Conservation (phyloP, 176 grass and related monocot genomes). For the Pharus latifolius region DNA sequence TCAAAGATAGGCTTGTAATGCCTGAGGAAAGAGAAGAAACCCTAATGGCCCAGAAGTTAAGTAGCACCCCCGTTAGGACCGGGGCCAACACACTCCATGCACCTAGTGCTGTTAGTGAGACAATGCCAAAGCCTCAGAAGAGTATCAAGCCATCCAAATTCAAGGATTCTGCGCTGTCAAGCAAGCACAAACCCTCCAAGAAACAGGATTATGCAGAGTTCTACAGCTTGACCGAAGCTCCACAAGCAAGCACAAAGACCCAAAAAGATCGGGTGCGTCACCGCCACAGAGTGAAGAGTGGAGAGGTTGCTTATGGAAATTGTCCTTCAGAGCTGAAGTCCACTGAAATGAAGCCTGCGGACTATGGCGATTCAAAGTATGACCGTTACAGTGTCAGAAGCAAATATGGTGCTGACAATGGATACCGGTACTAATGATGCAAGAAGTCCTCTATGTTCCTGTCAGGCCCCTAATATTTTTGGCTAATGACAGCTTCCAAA, state of each 20-base stretch:
- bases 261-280: conserved; percentile 72
- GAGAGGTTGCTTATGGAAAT: conserved; percentile 38
- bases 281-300: conserved; percentile 70
- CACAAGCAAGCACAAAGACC: conserved; percentile 37
- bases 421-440: conserved; percentile 56
- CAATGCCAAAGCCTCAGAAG: conserved; percentile 52
- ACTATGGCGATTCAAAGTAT: conserved; percentile 55
- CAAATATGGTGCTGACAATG: conserved; percentile 58
- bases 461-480: too few relatives aligned
- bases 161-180: conserved; percentile 71
- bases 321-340: conserved; percentile 38
- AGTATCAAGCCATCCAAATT: conserved; percentile 54
- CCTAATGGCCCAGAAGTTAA: conserved; percentile 48
- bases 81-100: conserved; percentile 52
- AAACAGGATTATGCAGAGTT: conserved; percentile 65
- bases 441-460: too few relatives aligned
- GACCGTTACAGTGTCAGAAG: conserved; percentile 68
- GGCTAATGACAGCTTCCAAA: too few relatives aligned
- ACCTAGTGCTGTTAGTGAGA: conserved; percentile 22
- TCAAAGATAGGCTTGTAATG: conserved; percentile 69
- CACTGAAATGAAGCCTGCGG: conserved; percentile 24
- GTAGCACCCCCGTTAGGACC: conserved; percentile 34
- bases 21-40: conserved; percentile 52
- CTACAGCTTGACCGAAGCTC: conserved; percentile 44
- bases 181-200: conserved; percentile 88